phyloP scores from a whole-genome alignment of 345 rosid species.

The Corchorus olitorius region DNA sequence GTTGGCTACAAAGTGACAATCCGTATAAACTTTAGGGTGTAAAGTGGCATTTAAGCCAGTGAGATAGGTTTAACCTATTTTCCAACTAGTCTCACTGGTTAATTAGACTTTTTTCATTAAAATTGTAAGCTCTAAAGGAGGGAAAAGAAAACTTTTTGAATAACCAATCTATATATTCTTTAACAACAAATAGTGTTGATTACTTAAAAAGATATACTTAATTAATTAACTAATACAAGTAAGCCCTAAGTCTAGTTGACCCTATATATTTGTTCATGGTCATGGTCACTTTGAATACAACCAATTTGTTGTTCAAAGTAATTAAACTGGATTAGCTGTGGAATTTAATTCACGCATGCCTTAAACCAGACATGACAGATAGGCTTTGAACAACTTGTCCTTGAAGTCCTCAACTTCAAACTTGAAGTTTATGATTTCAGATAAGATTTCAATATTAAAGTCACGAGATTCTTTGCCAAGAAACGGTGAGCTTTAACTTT shows the following conservation, averaged over 20 bases:
- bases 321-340: not conserved
- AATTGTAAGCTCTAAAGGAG: no score
- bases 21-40: no score
- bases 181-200: no score
- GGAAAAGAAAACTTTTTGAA: no score
- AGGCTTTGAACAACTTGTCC: slow-evolving; percentile 4
- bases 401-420: not conserved
- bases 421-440: not conserved
- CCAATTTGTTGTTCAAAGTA: not conserved
- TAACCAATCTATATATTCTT: no score
- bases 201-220: no score
- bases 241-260: not conserved
- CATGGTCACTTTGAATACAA: not conserved
- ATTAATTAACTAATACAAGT: no score
- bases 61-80: not conserved
- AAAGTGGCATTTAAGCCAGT: no score
- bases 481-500: not conserved
- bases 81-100: not conserved
- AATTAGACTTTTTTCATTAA: not conserved
- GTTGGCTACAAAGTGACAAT: no score
- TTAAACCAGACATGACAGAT: slow-evolving; percentile 12
- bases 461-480: not conserved
- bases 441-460: not conserved
- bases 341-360: not conserved
- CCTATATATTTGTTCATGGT: not conserved